Evolutionary conservation across 2,329 filamentous ascomycete species (phyloP).

Genomic region (Ceratocystis destructans): DNA sequence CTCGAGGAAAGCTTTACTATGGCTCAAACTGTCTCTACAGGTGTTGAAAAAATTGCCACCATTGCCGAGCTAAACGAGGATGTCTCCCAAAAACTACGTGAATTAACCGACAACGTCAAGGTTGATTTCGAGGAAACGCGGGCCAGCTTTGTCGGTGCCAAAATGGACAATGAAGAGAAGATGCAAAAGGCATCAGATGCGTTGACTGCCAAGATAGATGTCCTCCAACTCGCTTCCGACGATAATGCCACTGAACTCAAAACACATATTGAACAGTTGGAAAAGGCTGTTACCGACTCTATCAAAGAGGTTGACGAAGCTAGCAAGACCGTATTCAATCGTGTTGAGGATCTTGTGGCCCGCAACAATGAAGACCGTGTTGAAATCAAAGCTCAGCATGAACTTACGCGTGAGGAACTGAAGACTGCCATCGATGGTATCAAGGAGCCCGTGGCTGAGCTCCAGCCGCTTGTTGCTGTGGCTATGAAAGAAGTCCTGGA

Average conservation of each 20-base stretch:
- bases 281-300: conserved; percentile 64
- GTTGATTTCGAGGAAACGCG: conserved; percentile 78
- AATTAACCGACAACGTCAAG: conserved; percentile 62
- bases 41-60: conserved; percentile 11
- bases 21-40: conserved; percentile 49
- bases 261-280: conserved; percentile 70
- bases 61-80: conserved; percentile 44
- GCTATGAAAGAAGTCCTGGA: conserved; percentile 73
- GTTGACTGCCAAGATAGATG: conserved; percentile 34
- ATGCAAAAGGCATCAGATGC: conserved; percentile 44
- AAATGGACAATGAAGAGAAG: conserved; percentile 73
- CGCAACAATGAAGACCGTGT: conserved; percentile 64
- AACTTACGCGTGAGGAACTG: conserved; percentile 68
- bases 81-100: conserved; percentile 50
- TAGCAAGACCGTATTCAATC: conserved; percentile 71
- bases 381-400: conserved; percentile 64
- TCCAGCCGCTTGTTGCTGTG: conserved; percentile 77
- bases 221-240: background rate
- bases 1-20: conserved; percentile 62
- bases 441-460: conserved; percentile 63
- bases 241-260: conserved; percentile 49
- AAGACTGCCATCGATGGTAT: conserved; percentile 57
- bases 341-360: conserved; percentile 63
- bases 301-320: conserved; percentile 79
- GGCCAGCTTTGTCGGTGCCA: conserved; percentile 62